Conservation (phyloP, 768 basidiomycete genomes). For the Mycena galopus region DNA sequence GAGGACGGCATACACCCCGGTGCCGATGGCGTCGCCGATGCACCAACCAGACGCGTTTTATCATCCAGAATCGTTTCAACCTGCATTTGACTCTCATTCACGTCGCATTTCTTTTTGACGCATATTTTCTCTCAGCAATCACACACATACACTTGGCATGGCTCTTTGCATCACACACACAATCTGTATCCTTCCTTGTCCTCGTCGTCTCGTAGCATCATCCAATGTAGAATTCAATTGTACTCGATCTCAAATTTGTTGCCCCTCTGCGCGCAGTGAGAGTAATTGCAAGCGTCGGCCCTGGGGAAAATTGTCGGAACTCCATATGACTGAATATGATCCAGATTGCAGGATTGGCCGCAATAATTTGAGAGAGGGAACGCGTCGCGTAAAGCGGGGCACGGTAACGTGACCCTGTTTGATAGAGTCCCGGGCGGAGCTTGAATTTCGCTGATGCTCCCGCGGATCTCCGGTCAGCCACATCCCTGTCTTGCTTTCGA, state of each 20-base stretch:
- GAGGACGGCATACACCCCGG: not conserved
- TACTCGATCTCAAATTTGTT: not conserved
- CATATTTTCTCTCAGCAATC: constrained; percentile 17
- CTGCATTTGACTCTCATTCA: constrained; percentile 22
- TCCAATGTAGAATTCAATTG: not conserved
- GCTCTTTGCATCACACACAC: constrained; percentile 28
- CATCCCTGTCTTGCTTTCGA: too few relatives aligned
- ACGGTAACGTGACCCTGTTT: not conserved
- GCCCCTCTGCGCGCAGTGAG: too few relatives aligned
- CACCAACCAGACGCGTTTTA: not conserved
- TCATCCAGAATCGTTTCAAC: constrained; percentile 14
- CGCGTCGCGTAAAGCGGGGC: too few relatives aligned
- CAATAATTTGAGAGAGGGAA: too few relatives aligned
- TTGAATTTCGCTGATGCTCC: too few relatives aligned
- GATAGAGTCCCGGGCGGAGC: not conserved
- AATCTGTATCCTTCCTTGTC: constrained; percentile 32
- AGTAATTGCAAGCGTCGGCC: too few relatives aligned
- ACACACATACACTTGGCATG: constrained; percentile 24
- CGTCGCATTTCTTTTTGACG: constrained; percentile 34
- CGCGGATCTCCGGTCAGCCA: too few relatives aligned
- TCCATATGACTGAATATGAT: too few relatives aligned
- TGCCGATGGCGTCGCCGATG: constrained; percentile 18
- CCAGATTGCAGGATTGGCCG: too few relatives aligned
- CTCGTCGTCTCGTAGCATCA: constrained; percentile 26
- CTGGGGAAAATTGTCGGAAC: too few relatives aligned